Evolutionary conservation across 2,329 filamentous ascomycete species (phyloP), one percentile per base, ranked within the genome.

Genomic region (Sclerotinia minor): DNA sequence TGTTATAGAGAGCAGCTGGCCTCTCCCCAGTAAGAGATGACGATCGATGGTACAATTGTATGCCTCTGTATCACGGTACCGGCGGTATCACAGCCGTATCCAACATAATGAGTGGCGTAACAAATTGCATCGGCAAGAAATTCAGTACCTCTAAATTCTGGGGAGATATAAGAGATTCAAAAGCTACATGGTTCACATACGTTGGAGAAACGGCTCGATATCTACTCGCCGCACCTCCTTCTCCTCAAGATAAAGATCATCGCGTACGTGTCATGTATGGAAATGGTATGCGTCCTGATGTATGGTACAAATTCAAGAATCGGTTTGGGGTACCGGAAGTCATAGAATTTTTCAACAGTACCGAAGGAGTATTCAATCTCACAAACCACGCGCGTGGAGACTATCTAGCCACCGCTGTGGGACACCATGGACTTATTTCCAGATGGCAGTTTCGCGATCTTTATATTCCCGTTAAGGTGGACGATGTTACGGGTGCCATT

Each of bases 191-290:
- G 74, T 91, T 93, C 72, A 86, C 90, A 24, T 94, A 94, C 74
- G 91, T 94, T 2, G 91, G 91, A 73, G 91, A 94, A 76, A 92
- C 89, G 0, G 85, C 90, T 8, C 84, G 91, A 0, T 94, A 93
- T 72, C 82, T 94, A 0, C 83, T 93, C 17, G 87, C 89, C 0
- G 85, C 85, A 1, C 89, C 90, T 2, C 85, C 85, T 0, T 85
- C 83, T n/a, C 81, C 85, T 0, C 81, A 86, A 8, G 88, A 90
- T 76, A 82, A 79, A 69, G 79, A 83, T 19, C 88, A 91, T 78
- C 80, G 79, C 5, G 81, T 90, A 15, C 82, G 82, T 69, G 79
- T 81, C 63, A 88, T 89, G 79, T 88, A 83, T 73, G 88, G 88
- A 68, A 91, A 91, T 74, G 88, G 88, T 1, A 81, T 90, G 72